phyloP scores from a whole-genome alignment of 768 basidiomycete genomes.

The Pleurotus citrinopileatus region DNA sequence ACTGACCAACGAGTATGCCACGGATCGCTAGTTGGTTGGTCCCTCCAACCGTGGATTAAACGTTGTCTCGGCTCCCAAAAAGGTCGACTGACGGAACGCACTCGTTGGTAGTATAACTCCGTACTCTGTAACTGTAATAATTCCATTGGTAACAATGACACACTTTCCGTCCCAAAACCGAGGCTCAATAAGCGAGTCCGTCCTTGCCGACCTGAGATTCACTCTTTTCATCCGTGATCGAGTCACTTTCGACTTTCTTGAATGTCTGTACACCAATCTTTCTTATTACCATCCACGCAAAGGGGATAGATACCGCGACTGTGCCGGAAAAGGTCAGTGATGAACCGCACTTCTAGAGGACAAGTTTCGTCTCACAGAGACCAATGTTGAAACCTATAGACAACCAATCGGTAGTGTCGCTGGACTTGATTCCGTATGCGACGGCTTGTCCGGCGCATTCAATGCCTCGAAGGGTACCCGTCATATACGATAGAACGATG shows the following conservation, averaged over 20 bases:
- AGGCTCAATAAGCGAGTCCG: background rate
- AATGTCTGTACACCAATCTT: slow-evolving; percentile 28
- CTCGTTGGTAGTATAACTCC: background rate
- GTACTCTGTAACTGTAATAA: background rate
- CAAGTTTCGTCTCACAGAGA: slow-evolving; percentile 21
- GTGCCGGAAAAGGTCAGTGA: background rate
- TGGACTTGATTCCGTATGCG: slow-evolving; percentile 31
- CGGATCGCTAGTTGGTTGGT: too few species aligned
- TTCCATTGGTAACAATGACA: background rate
- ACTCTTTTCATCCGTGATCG: slow-evolving; percentile 8
- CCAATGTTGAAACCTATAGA: slow-evolving; percentile 31
- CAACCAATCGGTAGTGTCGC: slow-evolving; percentile 28
- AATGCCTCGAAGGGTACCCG: slow-evolving; percentile 28
- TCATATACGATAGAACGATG: slow-evolving; percentile 30
- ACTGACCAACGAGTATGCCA: too few species aligned
- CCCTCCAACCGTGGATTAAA: too few species aligned
- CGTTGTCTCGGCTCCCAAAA: too few species aligned
- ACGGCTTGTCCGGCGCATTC: slow-evolving; percentile 31
- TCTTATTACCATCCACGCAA: slow-evolving; percentile 27
- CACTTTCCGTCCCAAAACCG: background rate
- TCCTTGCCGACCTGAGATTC: background rate
- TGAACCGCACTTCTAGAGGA: background rate
- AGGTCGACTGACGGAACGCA: background rate
- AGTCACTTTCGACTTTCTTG: slow-evolving; percentile 21
- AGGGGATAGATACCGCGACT: slow-evolving; percentile 29